Percentiles rank a stretch among this genome's conserved stretches.
Evolutionary conservation across 1,139 yeast species (phyloP).

Genomic region (Suhomyces taliae): DNA sequence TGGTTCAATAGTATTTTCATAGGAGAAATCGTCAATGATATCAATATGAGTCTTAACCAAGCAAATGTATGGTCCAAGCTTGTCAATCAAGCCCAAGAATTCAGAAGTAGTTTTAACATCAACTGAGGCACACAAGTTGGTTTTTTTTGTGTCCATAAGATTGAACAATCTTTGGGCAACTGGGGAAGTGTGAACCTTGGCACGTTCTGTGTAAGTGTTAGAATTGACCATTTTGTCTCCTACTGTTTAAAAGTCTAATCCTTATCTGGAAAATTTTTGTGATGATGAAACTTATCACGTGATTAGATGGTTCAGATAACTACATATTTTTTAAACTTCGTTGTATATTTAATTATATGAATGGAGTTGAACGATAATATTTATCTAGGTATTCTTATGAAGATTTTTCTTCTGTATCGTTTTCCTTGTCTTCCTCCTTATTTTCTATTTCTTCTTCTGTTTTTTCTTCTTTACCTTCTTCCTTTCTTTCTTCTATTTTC

Average conservation of each 20-base stretch:
- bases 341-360: too few relatives aligned
- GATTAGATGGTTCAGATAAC: neutral
- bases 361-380: too few relatives aligned
- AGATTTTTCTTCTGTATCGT: too few relatives aligned
- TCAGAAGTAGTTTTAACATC: conserved; percentile 83
- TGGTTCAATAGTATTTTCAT: conserved; percentile 76
- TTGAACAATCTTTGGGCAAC: conserved; percentile 74
- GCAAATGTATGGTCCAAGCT: conserved; percentile 88
- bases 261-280: neutral
- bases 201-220: conserved; percentile 64
- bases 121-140: conserved; percentile 94
- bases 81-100: conserved; percentile 68
- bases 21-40: conserved; percentile 82
- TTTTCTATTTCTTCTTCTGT: neutral
- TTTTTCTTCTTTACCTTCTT: neutral
- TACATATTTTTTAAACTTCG: too few relatives aligned
- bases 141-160: conserved; percentile 75
- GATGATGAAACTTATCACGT: neutral
- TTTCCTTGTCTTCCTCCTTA: too few relatives aligned
- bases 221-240: conserved; percentile 21
- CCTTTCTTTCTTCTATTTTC: neutral
- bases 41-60: conserved; percentile 94
- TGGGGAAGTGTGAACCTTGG: conserved; percentile 68
- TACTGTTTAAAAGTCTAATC: neutral
- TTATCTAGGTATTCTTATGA: too few relatives aligned